phyloP scores from a whole-genome alignment of 805 yeast species.

The Schwanniomyces yamadae region DNA sequence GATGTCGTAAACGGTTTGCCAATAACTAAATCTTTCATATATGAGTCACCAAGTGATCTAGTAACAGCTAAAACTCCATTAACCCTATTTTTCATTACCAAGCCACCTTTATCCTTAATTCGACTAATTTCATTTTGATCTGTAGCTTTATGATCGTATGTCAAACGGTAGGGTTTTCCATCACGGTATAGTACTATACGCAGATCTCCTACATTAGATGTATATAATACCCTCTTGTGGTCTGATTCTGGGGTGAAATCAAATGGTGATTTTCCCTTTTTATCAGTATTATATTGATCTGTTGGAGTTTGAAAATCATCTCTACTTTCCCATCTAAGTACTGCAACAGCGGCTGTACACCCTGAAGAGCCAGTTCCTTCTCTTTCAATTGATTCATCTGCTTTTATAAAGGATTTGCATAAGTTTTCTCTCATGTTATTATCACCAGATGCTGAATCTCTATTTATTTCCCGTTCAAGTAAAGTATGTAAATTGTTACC shows the following conservation, averaged over 20 bases:
- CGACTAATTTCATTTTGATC: conserved; percentile 76
- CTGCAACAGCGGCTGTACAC: conserved; percentile 93
- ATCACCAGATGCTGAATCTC: conserved; percentile 18
- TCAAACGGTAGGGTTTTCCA: conserved; percentile 73
- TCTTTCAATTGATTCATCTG: conserved; percentile 66
- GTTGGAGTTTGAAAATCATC: conserved; percentile 7
- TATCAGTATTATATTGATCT: conserved; percentile 5
- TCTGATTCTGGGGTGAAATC: conserved; percentile 48
- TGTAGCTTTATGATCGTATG: conserved; percentile 92
- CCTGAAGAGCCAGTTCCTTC: conserved; percentile 76
- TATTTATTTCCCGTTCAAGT: conserved; percentile 53
- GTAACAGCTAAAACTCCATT: conserved; percentile 96
- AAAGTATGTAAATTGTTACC: conserved; percentile 78
- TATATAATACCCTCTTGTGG: conserved; percentile 76
- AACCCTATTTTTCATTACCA: conserved; percentile 85
- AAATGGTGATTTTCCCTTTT: conserved; percentile 27
- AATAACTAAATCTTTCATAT: conserved; percentile 83
- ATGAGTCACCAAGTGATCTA: conserved; percentile 89
- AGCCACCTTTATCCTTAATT: conserved; percentile 77
- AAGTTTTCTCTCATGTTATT: conserved; percentile 64
- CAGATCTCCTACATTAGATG: conserved; percentile 95
- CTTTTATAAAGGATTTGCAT: conserved; percentile 66
- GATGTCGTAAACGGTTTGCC: conserved; percentile 92
- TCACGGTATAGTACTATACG: conserved; percentile 74
- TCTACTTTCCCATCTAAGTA: conserved; percentile 74